Conservation (phyloP, 495 filamentous ascomycete species). For the Penicillium herquei region DNA sequence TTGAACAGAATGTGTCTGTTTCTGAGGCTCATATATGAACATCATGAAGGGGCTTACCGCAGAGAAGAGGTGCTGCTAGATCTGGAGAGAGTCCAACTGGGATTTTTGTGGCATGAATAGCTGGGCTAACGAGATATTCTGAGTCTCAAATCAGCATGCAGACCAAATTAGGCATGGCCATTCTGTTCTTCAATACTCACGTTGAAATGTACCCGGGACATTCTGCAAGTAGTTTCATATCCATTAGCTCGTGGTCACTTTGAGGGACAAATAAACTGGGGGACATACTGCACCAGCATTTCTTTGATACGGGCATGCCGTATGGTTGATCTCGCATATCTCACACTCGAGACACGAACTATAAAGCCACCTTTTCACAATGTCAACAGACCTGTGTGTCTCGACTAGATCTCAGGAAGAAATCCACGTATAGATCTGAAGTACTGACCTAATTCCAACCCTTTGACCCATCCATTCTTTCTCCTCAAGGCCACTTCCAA, state of each 20-base stretch:
- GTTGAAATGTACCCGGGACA: slow-evolving; percentile 47
- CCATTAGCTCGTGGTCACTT: too few species aligned
- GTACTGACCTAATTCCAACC: slow-evolving; percentile 38
- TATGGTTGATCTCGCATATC: slow-evolving; percentile 47
- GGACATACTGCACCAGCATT: slow-evolving; percentile 44
- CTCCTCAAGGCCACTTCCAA: slow-evolving; percentile 30
- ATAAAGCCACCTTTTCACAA: slow-evolving; percentile 38
- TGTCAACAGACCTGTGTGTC: background rate
- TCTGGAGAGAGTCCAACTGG: slow-evolving; percentile 32
- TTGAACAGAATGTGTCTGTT: too few species aligned
- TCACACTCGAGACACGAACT: slow-evolving; percentile 45
- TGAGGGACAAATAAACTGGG: too few species aligned
- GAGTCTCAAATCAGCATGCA: background rate
- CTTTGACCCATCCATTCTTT: slow-evolving; percentile 33
- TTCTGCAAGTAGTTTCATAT: slow-evolving; percentile 22
- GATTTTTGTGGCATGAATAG: slow-evolving; percentile 40
- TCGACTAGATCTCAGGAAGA: too few species aligned
- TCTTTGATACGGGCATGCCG: slow-evolving; percentile 42
- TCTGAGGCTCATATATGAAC: too few species aligned
- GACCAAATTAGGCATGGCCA: background rate
- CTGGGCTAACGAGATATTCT: slow-evolving; percentile 44
- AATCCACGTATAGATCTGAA: background rate
- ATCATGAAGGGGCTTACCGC: too few species aligned
- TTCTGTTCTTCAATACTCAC: slow-evolving; percentile 16
- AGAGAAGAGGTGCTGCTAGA: slow-evolving; percentile 39